Base-by-base conservation (phyloP, 2,329 filamentous ascomycete genomes). In the Cladosporium austrohemisphaericum region DNA sequence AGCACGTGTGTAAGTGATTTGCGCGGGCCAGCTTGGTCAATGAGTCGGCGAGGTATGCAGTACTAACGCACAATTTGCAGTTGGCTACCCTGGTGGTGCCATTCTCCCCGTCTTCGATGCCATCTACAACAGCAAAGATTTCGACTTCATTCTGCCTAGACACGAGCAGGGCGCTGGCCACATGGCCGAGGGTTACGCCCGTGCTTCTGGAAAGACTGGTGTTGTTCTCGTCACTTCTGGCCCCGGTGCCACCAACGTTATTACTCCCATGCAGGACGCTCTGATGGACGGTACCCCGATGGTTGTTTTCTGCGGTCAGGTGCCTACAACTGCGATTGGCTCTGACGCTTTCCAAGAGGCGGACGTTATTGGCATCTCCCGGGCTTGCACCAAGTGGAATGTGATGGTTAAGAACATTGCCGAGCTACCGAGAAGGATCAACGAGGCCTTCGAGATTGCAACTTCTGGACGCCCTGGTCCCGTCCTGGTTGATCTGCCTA, bases 81-180 rank as follows among this genome's bases (percentile, higher is more conserved):
- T 77, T 54, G 75, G 75, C 31, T 97, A 97, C 73, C 88, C 92
- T 58, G 92, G 92, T 63, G 92, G 93, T 67, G 91, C 93, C 58
- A 97, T 97, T 72, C 84, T 97, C 28, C 93, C 93, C 62, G 92
- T 97, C 35, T 97, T 96, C 75, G 93, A 98, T 70, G 93, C 93
- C 65, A 97, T 98, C 67, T 95, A 95, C 80, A 95, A 96, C 76
- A 97, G 92, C 51, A 84, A 87, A 75, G 86, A 96, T 72, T 95
- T 97, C 75, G 85, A 96, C 55, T 97, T 98, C 66, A 83, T 97
- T 69, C 83, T 97, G 7, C 93, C 93, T 23, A 84, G 88, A 71
- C 93, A 98, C 73, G 93, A 97, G 74, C 93, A 98, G 73, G 93
- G 93, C 58, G 93, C 93, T 51, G 93, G 93, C 56, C 93, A 98